phyloP scores from a whole-genome alignment of 2,329 filamentous ascomycete genomes.

The Apiospora arundinis region DNA sequence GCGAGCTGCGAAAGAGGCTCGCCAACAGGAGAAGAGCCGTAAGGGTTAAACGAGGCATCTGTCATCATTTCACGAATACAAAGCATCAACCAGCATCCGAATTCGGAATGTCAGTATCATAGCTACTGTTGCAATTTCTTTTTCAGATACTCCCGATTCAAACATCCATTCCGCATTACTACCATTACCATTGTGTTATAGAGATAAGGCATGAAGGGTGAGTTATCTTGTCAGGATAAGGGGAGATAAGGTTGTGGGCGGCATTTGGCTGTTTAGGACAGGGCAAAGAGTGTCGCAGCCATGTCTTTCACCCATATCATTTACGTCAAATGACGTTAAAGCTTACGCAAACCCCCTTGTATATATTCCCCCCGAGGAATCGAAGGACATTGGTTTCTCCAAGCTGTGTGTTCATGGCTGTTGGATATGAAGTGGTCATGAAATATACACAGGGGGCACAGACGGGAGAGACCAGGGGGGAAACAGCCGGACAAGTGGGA shows the following conservation, averaged over 20 bases:
- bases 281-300: background rate
- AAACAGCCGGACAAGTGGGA: background rate
- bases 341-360: background rate
- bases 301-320: background rate
- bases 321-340: background rate
- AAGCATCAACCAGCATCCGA: conserved; percentile 9
- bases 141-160: conserved; percentile 18
- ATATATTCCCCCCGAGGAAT: background rate
- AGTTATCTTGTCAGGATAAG: background rate
- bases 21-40: conserved; percentile 82
- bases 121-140: conserved; percentile 17
- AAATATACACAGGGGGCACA: background rate
- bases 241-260: background rate
- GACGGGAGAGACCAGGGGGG: background rate
- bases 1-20: conserved; percentile 80
- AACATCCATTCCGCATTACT: conserved; percentile 7
- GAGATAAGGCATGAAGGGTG: conserved; percentile 5
- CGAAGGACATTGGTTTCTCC: background rate
- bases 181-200: conserved; percentile 5
- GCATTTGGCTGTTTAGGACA: background rate
- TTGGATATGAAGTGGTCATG: conserved; percentile 4
- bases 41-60: conserved; percentile 56
- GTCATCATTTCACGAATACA: background rate
- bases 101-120: conserved; percentile 13
- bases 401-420: background rate